Base-by-base conservation (phyloP, 2,329 filamentous ascomycete species). In the Diaporthe humulicola region DNA sequence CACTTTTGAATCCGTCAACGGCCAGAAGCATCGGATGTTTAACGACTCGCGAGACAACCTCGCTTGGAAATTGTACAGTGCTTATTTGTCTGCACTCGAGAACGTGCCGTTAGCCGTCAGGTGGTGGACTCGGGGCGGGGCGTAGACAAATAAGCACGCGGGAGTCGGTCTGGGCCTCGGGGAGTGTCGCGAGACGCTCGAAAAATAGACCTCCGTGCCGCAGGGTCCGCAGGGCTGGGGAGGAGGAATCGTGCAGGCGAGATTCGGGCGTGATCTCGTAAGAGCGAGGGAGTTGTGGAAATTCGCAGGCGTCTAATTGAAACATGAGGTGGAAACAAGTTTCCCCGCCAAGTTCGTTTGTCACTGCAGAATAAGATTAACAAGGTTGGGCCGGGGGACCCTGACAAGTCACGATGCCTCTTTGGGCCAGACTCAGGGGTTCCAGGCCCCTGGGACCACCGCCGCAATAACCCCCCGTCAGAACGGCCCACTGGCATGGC, bases 241-340 rank as follows among this genome's bases (percentile, higher is more conserved):
- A 52, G n/a, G n/a, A n/a, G 45, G 45, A 17, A 4, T 50, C 9
- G 60, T 8, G 42, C 40, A 66, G 28, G 60, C 60, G 42, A 36
- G 28, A 22, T 66, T 19, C 22, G 22, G 50, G 12, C 36, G 33
- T 9, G 69, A 50, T 71, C 9, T 58, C 54, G 36, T 61, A 61
- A 71, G 45, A 38, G 45, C 61, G 30, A 67, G 45, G 42, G 64
- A 45, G 42, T 28, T 33, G 71, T 50, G 33, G 36, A 74, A 61
- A 61, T 42, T 74, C 66, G 48, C 33, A 10, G 28, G 22, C 33
- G 36, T 74, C 22, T 74, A 73, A 54, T 74, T 75, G 71, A 74
- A 75, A 75, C 74, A 64, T 58, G 38, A 40, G 60, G 58, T 56
- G 45, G 54, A 52, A 75, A 58, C 33, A 67, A 60, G 67, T 58